Evolutionary conservation across 1,284 basidiomycete genomes (phyloP).

Genomic region (Porogramme epimiltina): DNA sequence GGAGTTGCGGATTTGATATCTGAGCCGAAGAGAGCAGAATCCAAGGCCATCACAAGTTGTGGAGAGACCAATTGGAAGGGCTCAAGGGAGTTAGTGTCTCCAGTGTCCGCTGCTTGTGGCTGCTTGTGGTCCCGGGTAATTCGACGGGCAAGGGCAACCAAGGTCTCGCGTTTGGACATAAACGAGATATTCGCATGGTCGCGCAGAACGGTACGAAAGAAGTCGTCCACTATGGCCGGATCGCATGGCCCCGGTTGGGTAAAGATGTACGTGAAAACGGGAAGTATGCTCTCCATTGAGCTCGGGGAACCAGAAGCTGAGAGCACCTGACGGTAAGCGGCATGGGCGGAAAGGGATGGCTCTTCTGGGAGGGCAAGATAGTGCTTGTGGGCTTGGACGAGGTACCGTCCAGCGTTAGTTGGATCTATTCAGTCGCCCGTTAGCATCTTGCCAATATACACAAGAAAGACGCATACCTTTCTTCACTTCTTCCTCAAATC

Average conservation of each 20-base stretch:
- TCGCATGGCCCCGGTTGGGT: constrained; percentile 13
- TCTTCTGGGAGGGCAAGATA: constrained; percentile 10
- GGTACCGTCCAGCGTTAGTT: constrained; percentile 18
- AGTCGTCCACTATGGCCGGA: constrained; percentile 26
- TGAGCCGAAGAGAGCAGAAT: constrained; percentile 1
- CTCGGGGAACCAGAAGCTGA: constrained; percentile 8
- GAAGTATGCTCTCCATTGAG: constrained; percentile 8
- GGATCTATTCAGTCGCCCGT: not conserved
- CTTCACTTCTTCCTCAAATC: not conserved
- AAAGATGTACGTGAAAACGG: constrained; percentile 19
- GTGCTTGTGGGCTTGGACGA: constrained; percentile 25
- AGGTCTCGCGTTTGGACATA: constrained; percentile 5
- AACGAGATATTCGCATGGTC: not conserved
- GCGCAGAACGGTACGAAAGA: constrained; percentile 31
- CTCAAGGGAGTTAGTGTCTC: no score
- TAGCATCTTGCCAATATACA: not conserved
- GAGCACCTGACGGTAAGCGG: constrained; percentile 27
- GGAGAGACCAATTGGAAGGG: no score
- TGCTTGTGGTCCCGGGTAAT: not conserved
- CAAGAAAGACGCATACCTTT: not conserved
- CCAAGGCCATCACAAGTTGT: not conserved
- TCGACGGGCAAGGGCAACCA: constrained; percentile 9
- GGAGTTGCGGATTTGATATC: no score
- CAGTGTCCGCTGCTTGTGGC: not conserved
- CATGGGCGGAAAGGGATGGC: constrained; percentile 18